Evolutionary conservation across 768 basidiomycete genomes (phyloP).

Genomic region (Pulveroboletus sp.): DNA sequence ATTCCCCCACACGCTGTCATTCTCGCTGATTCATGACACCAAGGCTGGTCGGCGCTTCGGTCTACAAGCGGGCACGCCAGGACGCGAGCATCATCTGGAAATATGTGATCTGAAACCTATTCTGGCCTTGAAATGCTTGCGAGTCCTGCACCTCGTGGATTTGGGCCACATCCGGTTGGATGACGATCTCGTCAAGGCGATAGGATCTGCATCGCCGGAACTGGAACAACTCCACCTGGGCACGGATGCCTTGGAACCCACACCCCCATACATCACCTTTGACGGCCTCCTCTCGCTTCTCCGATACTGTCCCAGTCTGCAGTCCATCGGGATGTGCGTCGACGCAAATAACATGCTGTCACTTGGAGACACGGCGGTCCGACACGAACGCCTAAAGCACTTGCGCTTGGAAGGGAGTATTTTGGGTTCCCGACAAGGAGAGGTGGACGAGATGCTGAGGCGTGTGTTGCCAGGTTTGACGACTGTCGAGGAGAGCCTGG

Average conservation of each 20-base stretch:
- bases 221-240: conserved; percentile 18
- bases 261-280: conserved; percentile 12
- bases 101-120: conserved; percentile 14
- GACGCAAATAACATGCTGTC: conserved; percentile 15
- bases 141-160: conserved; percentile 11
- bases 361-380: conserved; percentile 11
- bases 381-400: conserved; percentile 11
- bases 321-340: conserved; percentile 6
- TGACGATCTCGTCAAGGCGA: conserved; percentile 16
- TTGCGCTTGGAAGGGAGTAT: conserved; percentile 16
- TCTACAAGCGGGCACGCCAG: conserved; percentile 9
- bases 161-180: conserved; percentile 15
- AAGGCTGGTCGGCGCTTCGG: conserved; percentile 20
- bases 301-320: conserved; percentile 16
- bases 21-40: conserved; percentile 24
- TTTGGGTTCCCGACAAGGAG: conserved; percentile 8
- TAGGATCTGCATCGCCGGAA: conserved; percentile 13
- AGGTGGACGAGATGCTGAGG: conserved; percentile 19
- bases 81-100: conserved; percentile 17
- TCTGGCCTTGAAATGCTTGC: conserved; percentile 9
- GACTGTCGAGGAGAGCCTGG: conserved; percentile 22
- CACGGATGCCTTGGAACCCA: neutral
- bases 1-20: conserved; percentile 10
- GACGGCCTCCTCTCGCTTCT: conserved; percentile 21
- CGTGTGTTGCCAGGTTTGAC: conserved; percentile 20